Percentiles rank a stretch among this genome's conserved stretches.
phyloP scores from a whole-genome alignment of 352 stramenopile species.

The Pythium scleroteichum region DNA sequence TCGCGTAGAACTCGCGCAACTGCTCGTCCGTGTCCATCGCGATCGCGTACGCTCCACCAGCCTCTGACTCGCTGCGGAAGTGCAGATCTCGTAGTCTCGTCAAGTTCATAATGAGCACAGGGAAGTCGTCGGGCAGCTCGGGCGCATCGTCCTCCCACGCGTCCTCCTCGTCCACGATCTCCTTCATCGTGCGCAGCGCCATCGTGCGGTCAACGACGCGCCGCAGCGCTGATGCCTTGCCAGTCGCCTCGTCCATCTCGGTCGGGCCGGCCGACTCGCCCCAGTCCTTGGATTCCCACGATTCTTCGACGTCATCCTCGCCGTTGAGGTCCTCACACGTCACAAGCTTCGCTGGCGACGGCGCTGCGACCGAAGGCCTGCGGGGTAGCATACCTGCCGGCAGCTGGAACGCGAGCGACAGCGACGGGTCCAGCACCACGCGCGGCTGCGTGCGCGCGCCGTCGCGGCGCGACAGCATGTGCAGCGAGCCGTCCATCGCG shows the following conservation, averaged over 20 bases:
- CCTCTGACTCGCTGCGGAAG: constrained; percentile 23
- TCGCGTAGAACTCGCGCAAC: constrained; percentile 28
- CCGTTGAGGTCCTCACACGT: neutral
- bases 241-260: neutral
- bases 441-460: constrained; percentile 13
- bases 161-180: constrained; percentile 2
- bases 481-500: constrained; percentile 22
- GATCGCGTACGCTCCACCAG: constrained; percentile 6
- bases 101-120: constrained; percentile 41
- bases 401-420: constrained; percentile 29
- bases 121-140: constrained; percentile 41
- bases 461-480: constrained; percentile 23
- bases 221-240: neutral
- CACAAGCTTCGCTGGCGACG: neutral
- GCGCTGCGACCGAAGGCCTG: neutral
- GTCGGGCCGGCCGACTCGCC: neutral
- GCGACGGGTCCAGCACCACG: constrained; percentile 22
- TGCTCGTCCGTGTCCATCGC: constrained; percentile 31
- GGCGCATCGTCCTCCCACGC: constrained; percentile 30
- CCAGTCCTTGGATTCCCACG: constrained; percentile 27
- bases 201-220: constrained; percentile 23
- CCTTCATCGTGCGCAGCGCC: constrained; percentile 1
- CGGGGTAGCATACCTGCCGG: constrained; percentile 6
- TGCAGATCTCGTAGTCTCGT: constrained; percentile 35
- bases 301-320: constrained; percentile 9